Evolutionary conservation across 2,329 filamentous ascomycete species (phyloP).

Genomic region (Teratosphaeria viscida): DNA sequence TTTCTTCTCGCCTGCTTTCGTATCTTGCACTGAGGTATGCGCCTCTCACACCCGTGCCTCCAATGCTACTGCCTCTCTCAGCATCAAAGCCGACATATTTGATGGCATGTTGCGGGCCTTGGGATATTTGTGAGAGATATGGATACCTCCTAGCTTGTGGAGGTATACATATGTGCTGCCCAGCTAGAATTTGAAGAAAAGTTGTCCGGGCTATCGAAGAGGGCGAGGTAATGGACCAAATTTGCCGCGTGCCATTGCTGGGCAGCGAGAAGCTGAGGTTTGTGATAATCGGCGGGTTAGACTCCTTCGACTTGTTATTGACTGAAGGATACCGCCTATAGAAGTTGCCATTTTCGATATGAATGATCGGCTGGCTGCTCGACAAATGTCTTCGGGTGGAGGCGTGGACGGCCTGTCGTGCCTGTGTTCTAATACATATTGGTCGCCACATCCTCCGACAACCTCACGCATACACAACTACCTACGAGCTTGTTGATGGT

Average conservation of each 20-base stretch:
- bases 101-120: slow-evolving; percentile 57
- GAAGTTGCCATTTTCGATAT: slow-evolving; percentile 70
- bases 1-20: slow-evolving; percentile 75
- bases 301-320: slow-evolving; percentile 27
- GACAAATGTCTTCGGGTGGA: background rate
- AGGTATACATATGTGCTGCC: slow-evolving; percentile 64
- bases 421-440: background rate
- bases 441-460: background rate
- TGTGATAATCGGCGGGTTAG: slow-evolving; percentile 64
- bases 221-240: slow-evolving; percentile 74
- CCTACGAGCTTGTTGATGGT: background rate
- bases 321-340: slow-evolving; percentile 61
- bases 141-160: slow-evolving; percentile 69
- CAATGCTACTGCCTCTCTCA: slow-evolving; percentile 47
- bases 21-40: slow-evolving; percentile 85
- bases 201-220: slow-evolving; percentile 71
- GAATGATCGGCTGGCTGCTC: slow-evolving; percentile 34
- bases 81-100: slow-evolving; percentile 85
- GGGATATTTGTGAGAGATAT: slow-evolving; percentile 52
- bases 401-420: background rate
- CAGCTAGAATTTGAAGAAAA: slow-evolving; percentile 68
- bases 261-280: slow-evolving; percentile 61
- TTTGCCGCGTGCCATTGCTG: background rate
- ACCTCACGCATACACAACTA: background rate
- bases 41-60: slow-evolving; percentile 51